A percentile compares a stretch with the other conserved stretches of the same genome.
phyloP scores from a whole-genome alignment of 2,329 filamentous ascomycete genomes.

The Magnaporthales sp. region DNA sequence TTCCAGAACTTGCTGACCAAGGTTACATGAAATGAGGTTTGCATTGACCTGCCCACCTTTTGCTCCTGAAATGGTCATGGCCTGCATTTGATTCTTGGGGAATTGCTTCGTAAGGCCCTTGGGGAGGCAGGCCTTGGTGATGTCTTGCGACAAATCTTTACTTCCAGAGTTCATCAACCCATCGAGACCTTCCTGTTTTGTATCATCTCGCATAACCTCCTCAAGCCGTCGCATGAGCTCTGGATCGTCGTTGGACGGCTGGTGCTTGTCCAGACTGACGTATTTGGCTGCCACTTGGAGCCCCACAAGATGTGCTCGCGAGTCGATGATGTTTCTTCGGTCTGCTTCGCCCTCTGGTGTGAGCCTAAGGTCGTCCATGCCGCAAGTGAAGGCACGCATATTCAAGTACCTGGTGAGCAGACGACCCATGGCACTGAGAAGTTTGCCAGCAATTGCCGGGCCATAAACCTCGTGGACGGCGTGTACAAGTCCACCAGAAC shows the following conservation, averaged over 20 bases:
- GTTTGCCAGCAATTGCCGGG: conserved; percentile 72
- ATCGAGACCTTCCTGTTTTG: conserved; percentile 87
- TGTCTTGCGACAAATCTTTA: conserved; percentile 61
- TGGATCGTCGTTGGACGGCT: conserved; percentile 53
- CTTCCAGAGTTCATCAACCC: conserved; percentile 69
- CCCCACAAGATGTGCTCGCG: conserved; percentile 57
- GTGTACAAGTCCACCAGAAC: conserved; percentile 79
- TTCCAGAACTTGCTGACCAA: conserved; percentile 94
- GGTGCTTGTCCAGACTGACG: conserved; percentile 66
- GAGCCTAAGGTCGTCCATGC: conserved; percentile 89
- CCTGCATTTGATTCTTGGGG: conserved; percentile 96
- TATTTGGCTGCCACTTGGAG: conserved; percentile 77
- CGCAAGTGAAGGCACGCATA: conserved; percentile 93
- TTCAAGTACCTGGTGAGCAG: conserved; percentile 83
- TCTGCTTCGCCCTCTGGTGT: conserved; percentile 69
- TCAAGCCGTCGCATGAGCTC: conserved; percentile 74
- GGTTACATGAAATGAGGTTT: conserved; percentile 93
- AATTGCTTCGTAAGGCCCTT: conserved; percentile 81
- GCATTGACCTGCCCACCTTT: conserved; percentile 93
- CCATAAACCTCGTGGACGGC: conserved; percentile 91
- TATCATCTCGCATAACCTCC: conserved; percentile 82
- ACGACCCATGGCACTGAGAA: conserved; percentile 82
- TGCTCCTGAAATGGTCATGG: conserved; percentile 94
- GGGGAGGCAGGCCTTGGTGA: conserved; percentile 75
- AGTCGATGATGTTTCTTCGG: conserved; percentile 59